Conservation (phyloP, 352 stramenopile species). For the Phytophthora vignae region DNA sequence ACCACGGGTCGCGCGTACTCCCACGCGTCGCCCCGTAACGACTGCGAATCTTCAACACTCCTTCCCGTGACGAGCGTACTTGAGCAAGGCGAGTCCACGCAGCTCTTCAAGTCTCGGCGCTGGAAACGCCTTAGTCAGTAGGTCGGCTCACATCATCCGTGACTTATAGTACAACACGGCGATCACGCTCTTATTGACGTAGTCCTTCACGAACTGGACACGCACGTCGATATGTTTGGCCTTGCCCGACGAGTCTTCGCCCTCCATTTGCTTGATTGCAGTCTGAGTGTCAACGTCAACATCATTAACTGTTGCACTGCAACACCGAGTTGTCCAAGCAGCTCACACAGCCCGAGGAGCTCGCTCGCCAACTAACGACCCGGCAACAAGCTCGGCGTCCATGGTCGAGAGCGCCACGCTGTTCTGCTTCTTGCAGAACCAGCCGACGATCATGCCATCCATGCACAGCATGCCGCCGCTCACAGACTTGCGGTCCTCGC, state of each 20-base stretch:
- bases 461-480: neutral
- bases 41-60: neutral
- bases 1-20: neutral
- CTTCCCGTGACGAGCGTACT: neutral
- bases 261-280: neutral
- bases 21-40: neutral
- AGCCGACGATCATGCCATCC: neutral
- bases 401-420: neutral
- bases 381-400: neutral
- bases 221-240: neutral
- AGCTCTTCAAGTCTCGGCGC: neutral
- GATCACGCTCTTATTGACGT: neutral
- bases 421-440: neutral
- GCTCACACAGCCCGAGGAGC: neutral
- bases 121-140: slow-evolving; percentile 1
- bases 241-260: neutral
- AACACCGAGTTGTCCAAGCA: neutral
- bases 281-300: neutral
- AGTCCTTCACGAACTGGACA: slow-evolving; percentile 1
- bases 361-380: neutral
- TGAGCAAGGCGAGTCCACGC: neutral
- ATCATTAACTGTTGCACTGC: neutral
- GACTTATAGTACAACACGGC: neutral
- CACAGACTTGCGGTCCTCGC: neutral
- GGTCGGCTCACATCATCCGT: neutral